These are phyloP conservation scores for Fusarium beomiforme DNA, from an alignment of 2,329 filamentous ascomycete genomes.

Conservation along the genomic window DNA sequence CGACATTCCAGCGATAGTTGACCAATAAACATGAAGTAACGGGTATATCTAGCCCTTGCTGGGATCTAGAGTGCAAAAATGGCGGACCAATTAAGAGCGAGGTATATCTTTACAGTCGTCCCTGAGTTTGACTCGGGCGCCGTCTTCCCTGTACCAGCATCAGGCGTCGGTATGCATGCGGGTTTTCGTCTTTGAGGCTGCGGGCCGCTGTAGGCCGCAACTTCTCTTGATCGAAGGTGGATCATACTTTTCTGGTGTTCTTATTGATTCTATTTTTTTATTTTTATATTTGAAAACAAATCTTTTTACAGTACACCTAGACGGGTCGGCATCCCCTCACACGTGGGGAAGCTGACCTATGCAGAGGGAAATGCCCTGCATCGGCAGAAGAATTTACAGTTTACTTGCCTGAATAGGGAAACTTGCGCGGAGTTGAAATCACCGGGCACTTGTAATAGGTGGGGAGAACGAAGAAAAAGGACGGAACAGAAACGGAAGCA, in stretches of 20 bases:
- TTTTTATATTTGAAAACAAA: too few relatives aligned
- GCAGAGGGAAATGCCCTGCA: background rate
- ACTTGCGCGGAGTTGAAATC: slow-evolving; percentile 23
- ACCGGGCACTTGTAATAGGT: background rate
- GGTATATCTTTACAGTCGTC: slow-evolving; percentile 36
- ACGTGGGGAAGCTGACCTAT: background rate
- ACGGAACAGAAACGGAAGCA: slow-evolving; percentile 37
- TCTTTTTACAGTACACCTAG: background rate
- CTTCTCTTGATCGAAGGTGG: background rate
- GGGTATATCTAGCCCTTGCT: background rate
- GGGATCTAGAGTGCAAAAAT: slow-evolving; percentile 1
- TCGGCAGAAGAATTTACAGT: slow-evolving; percentile 18
- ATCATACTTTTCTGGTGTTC: background rate
- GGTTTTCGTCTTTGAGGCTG: slow-evolving; percentile 8
- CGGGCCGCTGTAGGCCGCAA: slow-evolving; percentile 21
- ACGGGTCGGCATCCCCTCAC: slow-evolving; percentile 5
- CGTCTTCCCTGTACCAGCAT: slow-evolving; percentile 7
- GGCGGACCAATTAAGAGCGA: slow-evolving; percentile 26
- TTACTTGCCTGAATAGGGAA: slow-evolving; percentile 28
- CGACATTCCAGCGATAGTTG: background rate
- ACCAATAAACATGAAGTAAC: background rate
- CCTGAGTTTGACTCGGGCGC: slow-evolving; percentile 33
- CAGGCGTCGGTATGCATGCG: background rate
- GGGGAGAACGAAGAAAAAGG: slow-evolving; percentile 10
- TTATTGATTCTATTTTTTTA: too few relatives aligned